Conservation (phyloP, 306 rosid genomes). For the Rubus idaeus region DNA sequence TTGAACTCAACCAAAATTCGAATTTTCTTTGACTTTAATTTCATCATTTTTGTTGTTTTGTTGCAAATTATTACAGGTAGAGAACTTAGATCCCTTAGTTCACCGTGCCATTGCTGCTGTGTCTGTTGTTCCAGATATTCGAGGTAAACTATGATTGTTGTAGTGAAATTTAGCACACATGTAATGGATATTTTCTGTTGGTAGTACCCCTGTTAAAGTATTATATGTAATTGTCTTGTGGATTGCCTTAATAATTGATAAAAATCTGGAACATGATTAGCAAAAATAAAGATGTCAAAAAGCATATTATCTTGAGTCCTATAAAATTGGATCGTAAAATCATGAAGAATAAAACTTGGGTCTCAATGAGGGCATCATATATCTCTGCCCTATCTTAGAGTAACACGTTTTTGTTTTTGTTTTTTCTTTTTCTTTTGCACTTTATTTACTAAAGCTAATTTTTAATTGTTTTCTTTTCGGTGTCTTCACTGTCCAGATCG, state of each 20-base stretch:
- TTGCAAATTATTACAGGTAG: conserved; percentile 53
- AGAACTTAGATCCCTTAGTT: conserved; percentile 71
- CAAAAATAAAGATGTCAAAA: not conserved
- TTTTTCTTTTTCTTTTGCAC: conserved; percentile 5
- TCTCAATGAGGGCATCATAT: not conserved
- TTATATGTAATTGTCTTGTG: too few relatives aligned
- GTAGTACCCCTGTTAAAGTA: not conserved
- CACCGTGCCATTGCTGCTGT: conserved; percentile 77
- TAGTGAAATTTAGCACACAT: not conserved
- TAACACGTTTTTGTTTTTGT: not conserved
- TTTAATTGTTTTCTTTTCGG: conserved; percentile 15
- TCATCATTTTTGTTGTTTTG: conserved; percentile 20
- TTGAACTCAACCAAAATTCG: not conserved
- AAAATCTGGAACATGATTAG: not conserved
- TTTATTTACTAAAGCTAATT: conserved; percentile 21
- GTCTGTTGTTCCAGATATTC: conserved; percentile 73
- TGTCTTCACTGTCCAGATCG: conserved; percentile 46
- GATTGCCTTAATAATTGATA: too few relatives aligned
- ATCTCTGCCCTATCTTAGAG: not conserved
- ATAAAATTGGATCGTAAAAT: not conserved
- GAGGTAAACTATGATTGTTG: conserved; percentile 47
- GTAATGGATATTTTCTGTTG: not conserved
- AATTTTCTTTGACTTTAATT: not conserved
- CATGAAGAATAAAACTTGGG: not conserved
- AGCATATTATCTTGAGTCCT: not conserved